Evolutionary conservation across 163 green algal species (phyloP), one percentile per base, ranked within the genome.

Genomic region (Volvox carteri): DNA sequence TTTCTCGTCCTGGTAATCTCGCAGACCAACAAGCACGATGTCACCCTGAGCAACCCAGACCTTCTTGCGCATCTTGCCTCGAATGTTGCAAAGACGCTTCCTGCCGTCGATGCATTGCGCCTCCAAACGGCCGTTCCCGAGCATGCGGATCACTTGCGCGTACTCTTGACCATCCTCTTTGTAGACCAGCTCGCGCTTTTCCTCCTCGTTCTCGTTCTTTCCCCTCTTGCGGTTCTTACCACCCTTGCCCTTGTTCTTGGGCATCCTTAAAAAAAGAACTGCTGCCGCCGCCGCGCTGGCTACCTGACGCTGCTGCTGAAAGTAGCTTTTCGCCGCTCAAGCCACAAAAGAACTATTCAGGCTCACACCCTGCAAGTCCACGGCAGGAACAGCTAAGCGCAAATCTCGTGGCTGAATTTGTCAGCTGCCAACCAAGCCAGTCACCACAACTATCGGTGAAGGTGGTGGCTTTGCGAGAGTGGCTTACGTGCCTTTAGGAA

Each of bases 11-110:
- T 96, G 98, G 93, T 98, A 99, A 50, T 99, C 98, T 35, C 98
- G 94, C 78, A 99, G 93, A 19, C 98, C 98, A 28, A 99, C 93
- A 50, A 99, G 92, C 54, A 99, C 96, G 83, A 99, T 98, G 92
- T 99, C 98, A 73, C 98, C 98, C 91, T 95, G 93, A 23, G 86
- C 83, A 19, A 98, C 96, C 95, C 97, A 97, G 18, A 99, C 98
- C 95, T 99, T 99, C 93, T 99, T 99, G 19, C 98, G 92, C 98
- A 99, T 99, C 94, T 99, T 99, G 78, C 98, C 98, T 75, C 98
- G 96, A 86, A 99, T 99, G 93, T 99, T 98, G 90, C 98, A 99
- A 50, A 99, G 90, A 50, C 98, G 94, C 93, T 99, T 99, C 39
- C 97, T 95, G 46, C 96, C 96, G 93, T 99, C 98, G 73, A 99